Conservation (phyloP, 106 monocot genomes). For the Allium fistulosum region DNA sequence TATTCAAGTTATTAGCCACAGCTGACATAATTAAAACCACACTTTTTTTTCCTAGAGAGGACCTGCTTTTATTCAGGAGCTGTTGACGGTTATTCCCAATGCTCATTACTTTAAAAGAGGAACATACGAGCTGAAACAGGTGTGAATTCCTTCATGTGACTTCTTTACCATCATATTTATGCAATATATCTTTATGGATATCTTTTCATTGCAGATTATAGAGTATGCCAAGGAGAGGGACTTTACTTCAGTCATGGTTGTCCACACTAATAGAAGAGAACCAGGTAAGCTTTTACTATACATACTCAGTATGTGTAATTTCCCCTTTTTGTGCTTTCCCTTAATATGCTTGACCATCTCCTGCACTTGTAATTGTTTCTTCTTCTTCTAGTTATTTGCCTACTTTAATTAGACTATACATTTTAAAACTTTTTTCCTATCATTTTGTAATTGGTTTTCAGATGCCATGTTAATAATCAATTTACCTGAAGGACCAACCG, state of each 20-base stretch:
- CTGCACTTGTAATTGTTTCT: background rate
- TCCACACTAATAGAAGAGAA: constrained; percentile 85
- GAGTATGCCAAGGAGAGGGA: constrained; percentile 86
- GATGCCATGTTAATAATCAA: constrained; percentile 60
- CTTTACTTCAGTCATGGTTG: constrained; percentile 74
- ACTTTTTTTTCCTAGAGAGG: constrained; percentile 50
- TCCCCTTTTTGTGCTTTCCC: too few species aligned
- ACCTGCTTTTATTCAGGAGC: constrained; percentile 83
- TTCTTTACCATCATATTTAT: background rate
- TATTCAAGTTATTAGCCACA: background rate
- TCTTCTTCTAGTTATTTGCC: background rate
- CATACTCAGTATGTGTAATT: too few species aligned
- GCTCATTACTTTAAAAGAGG: constrained; percentile 82
- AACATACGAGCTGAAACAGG: constrained; percentile 94
- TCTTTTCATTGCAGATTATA: constrained; percentile 46
- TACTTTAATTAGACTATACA: background rate
- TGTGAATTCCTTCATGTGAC: constrained; percentile 1
- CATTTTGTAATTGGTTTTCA: constrained; percentile 11
- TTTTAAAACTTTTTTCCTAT: background rate
- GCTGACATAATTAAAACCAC: background rate
- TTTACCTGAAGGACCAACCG: constrained; percentile 89
- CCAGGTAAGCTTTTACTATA: constrained; percentile 40
- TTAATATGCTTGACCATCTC: background rate
- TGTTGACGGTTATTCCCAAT: constrained; percentile 79
- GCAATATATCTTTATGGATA: background rate